Base-by-base conservation (phyloP, 2,329 filamentous ascomycete genomes). In the Epichloe glyceriae region DNA sequence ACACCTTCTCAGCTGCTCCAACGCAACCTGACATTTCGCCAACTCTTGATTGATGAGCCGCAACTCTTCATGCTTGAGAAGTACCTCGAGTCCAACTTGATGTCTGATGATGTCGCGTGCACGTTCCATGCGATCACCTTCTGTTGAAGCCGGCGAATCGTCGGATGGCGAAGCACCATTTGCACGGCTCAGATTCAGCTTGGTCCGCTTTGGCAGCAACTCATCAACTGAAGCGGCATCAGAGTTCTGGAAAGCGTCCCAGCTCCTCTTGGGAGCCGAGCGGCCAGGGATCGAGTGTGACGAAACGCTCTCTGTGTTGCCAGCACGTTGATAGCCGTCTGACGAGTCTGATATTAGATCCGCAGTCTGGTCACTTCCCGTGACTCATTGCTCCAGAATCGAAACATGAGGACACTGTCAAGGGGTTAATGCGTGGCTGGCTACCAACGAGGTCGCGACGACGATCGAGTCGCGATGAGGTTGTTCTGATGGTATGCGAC, bases 21-120 rank as follows among this genome's bases (percentile, higher is more conserved):
- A 76, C 11, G 90, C 88, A 56, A 90, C 74, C 71, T 97, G 90
- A 63, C 90, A 96, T 72, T 96, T 97, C 57, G 88, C 91, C 57
- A 97, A 78, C 70, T 97, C 93, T 69, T 95, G 89, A 64, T 97
- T 88, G 66, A 97, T 95, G 58, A 95, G 75, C 52, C 90, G 87
- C 53, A 97, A 72, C 71, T 98, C 93, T 61, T 93, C 83, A 68
- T 98, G 93, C 74, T 96, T 97, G 64, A 94, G 72, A 56, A 97
- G 72, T 49, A 97, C 90, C 71, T 96, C 90, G 57, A 93, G 79
- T 61, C 89, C 87, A 66, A 97, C 85, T 68, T 96, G 86, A 55
- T 88, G 82, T 63, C 89, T 84, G 63, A 97, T 85, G 37, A 78
- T 77, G 59, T 90, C 83, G 62, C 80, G 80, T 55, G 85, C 76